Conservation (phyloP, 192 early-diverging fungal species). For the Podila epicladia region DNA sequence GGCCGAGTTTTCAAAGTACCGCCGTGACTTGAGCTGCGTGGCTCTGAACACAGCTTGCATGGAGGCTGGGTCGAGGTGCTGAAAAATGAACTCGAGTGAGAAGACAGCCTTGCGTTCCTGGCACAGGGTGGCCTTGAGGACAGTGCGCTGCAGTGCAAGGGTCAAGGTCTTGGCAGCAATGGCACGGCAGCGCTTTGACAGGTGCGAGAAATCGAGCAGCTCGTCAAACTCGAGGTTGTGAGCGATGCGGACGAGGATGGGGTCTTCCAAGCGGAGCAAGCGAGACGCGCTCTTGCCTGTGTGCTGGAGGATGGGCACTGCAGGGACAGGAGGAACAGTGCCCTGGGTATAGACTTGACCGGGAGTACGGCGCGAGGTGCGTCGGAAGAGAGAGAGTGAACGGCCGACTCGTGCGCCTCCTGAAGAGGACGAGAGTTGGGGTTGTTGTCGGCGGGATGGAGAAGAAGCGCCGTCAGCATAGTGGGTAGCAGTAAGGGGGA, state of each 20-base stretch:
- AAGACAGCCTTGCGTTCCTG: constrained; percentile 52
- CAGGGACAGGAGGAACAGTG: constrained; percentile 43
- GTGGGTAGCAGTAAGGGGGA: constrained; percentile 33
- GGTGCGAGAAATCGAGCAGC: constrained; percentile 35
- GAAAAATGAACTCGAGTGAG: constrained; percentile 51
- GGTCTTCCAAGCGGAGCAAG: constrained; percentile 35
- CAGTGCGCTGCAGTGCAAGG: constrained; percentile 35
- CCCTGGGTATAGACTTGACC: constrained; percentile 42
- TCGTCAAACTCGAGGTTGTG: constrained; percentile 21
- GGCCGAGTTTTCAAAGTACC: constrained; percentile 50
- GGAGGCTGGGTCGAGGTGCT: constrained; percentile 47
- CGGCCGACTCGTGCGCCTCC: constrained; percentile 17
- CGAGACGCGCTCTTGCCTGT: constrained; percentile 35
- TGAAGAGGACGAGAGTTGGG: neutral
- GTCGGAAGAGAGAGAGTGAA: constrained; percentile 44
- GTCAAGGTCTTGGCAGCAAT: constrained; percentile 47
- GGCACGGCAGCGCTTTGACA: constrained; percentile 45
- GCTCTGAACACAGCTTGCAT: constrained; percentile 48
- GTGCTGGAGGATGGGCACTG: constrained; percentile 41
- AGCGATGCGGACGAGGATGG: constrained; percentile 44
- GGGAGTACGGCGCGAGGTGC: constrained; percentile 13
- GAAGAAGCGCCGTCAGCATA: constrained; percentile 8
- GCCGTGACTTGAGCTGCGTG: constrained; percentile 40
- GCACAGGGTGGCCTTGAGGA: constrained; percentile 48
- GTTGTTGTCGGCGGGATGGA: neutral